These are phyloP conservation scores for Monosporascus cannonballus DNA, from an alignment of 2,329 filamentous ascomycete species.

Conservation along the genomic window DNA sequence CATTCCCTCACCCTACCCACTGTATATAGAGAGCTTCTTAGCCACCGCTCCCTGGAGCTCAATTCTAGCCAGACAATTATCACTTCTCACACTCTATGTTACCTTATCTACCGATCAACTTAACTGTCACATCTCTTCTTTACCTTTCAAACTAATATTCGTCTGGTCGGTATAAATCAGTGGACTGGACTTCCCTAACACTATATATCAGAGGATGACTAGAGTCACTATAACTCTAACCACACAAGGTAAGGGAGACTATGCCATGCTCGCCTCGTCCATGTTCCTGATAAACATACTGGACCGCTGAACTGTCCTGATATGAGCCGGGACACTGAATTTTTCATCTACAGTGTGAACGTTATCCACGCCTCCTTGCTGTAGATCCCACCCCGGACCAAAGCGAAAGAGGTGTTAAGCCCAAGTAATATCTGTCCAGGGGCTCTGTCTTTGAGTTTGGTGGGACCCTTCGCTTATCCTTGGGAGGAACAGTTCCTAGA, in stretches of 20 bases:
- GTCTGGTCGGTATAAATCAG: no score
- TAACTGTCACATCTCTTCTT: no score
- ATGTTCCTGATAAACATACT: conserved; percentile 38
- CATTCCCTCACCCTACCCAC: no score
- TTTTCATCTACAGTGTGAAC: conserved; percentile 37
- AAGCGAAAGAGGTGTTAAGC: conserved; percentile 45
- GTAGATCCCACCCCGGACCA: conserved; percentile 32
- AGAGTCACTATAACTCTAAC: background rate
- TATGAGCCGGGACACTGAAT: conserved; percentile 31
- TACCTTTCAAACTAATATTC: no score
- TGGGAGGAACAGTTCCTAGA: no score
- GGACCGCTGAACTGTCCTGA: conserved; percentile 37
- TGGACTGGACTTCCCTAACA: background rate
- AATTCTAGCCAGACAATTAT: no score
- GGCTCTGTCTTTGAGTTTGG: no score
- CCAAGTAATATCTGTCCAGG: conserved; percentile 42
- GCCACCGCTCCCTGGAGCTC: no score
- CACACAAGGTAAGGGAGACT: background rate
- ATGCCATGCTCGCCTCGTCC: conserved; percentile 29
- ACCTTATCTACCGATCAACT: no score
- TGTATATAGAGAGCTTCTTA: no score
- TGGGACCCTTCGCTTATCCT: no score
- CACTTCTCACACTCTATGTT: no score
- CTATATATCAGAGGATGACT: background rate
- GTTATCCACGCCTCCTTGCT: conserved; percentile 21